These are phyloP conservation scores for Dioscorea cayenensis DNA, from an alignment of 116 monocot species.

Conservation along the genomic window DNA sequence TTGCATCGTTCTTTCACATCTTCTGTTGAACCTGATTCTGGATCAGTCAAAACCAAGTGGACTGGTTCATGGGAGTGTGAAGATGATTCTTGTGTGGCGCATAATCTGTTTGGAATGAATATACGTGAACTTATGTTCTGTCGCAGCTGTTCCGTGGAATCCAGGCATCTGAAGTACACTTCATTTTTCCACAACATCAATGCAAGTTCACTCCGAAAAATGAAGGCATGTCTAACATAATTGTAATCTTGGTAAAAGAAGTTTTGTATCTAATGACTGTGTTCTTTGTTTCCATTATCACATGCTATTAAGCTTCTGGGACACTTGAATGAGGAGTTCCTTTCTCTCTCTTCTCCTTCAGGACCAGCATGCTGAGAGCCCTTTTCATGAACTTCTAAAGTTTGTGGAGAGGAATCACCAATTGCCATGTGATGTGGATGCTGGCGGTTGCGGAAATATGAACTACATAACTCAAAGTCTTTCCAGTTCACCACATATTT, in stretches of 20 bases:
- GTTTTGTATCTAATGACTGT: not conserved
- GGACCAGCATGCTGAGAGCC: slow-evolving; percentile 41
- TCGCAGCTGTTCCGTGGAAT: slow-evolving; percentile 58
- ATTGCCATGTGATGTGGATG: slow-evolving; percentile 68
- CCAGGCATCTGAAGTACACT: slow-evolving; percentile 79
- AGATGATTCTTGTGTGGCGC: slow-evolving; percentile 63
- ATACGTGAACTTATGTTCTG: slow-evolving; percentile 92
- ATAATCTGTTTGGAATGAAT: slow-evolving; percentile 82
- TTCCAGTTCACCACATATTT: slow-evolving; percentile 73
- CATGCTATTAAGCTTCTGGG: too few species aligned
- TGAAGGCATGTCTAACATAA: slow-evolving; percentile 49
- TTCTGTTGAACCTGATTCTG: slow-evolving; percentile 21
- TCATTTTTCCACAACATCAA: slow-evolving; percentile 97
- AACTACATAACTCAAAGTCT: slow-evolving; percentile 81
- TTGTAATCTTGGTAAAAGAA: slow-evolving; percentile 2
- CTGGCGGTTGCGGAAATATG: slow-evolving; percentile 76
- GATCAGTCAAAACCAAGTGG: slow-evolving; percentile 33
- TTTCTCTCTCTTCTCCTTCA: slow-evolving; percentile 8
- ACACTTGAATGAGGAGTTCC: not conserved
- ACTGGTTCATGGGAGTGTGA: slow-evolving; percentile 76
- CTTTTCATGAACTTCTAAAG: slow-evolving; percentile 87
- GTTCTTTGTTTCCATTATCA: not conserved
- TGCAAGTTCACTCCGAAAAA: slow-evolving; percentile 77
- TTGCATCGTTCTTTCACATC: slow-evolving; percentile 67
- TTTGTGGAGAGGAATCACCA: slow-evolving; percentile 81